These are phyloP conservation scores for Lachnellula arida DNA, from an alignment of 2,329 filamentous ascomycete genomes.

Conservation along the genomic window DNA sequence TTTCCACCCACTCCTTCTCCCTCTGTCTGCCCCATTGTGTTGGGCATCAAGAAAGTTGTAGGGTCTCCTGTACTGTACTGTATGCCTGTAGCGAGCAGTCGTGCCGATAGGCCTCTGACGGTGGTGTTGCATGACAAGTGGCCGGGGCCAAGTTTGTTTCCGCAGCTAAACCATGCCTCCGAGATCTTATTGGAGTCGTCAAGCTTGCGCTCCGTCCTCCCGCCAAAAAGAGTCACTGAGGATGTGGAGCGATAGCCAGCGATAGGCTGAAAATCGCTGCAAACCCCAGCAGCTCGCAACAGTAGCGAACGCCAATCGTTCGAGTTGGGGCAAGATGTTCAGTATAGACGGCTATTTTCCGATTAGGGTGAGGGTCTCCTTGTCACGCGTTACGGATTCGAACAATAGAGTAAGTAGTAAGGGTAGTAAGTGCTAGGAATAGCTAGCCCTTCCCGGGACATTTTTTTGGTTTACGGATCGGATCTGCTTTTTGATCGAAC, in stretches of 20 bases:
- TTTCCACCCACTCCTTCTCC: no score
- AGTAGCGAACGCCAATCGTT: constrained; percentile 25
- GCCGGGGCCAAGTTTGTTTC: constrained; percentile 20
- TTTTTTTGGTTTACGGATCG: not conserved
- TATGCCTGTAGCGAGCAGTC: constrained; percentile 8
- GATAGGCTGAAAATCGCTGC: constrained; percentile 22
- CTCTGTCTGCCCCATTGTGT: constrained; percentile 8
- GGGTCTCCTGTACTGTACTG: not conserved
- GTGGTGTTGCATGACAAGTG: constrained; percentile 22
- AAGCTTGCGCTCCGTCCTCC: constrained; percentile 9
- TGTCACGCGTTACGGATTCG: constrained; percentile 12
- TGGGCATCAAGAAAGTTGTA: constrained; percentile 20
- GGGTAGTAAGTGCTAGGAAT: not conserved
- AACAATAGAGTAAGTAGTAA: not conserved
- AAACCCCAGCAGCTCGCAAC: constrained; percentile 14
- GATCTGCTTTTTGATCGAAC: constrained; percentile 11
- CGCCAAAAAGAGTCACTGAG: constrained; percentile 16
- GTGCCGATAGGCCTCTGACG: constrained; percentile 22
- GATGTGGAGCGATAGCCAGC: not conserved
- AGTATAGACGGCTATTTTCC: constrained; percentile 2
- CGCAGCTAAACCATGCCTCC: constrained; percentile 6
- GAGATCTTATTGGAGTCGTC: constrained; percentile 17
- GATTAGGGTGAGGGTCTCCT: constrained; percentile 5
- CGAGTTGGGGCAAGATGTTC: constrained; percentile 25
- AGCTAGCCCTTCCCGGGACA: not conserved